These are phyloP conservation scores for Rubia yunnanensis DNA, from an alignment of 257 asterid genomes.

Conservation along the genomic window DNA sequence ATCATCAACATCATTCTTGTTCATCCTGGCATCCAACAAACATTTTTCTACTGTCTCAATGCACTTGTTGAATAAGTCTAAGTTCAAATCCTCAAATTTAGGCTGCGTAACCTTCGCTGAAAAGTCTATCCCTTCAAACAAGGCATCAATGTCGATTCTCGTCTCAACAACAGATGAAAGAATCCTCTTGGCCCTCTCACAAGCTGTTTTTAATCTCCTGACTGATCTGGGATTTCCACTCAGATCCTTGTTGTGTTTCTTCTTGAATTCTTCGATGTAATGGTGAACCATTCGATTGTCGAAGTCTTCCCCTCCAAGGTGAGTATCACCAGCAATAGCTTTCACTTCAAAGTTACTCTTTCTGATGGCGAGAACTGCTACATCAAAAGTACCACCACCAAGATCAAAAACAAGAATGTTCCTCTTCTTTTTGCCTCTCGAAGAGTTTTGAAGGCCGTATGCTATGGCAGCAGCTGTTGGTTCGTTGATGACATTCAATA, in stretches of 20 bases:
- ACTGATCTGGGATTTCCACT: not conserved
- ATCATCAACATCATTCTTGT: not conserved
- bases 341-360: not conserved
- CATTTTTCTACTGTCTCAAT: not conserved
- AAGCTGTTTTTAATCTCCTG: slow-evolving; percentile 1
- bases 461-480: slow-evolving; percentile 1
- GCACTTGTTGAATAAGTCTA: not conserved
- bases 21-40: not conserved
- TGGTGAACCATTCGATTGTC: not conserved
- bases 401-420: not conserved
- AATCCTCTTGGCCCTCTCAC: not conserved
- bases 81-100: not conserved
- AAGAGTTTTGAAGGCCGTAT: not conserved
- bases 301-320: slow-evolving; percentile 6
- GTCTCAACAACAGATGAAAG: not conserved
- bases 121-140: not conserved
- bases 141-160: not conserved
- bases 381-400: slow-evolving; percentile 4
- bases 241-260: not conserved
- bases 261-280: not conserved
- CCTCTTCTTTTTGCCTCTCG: not conserved
- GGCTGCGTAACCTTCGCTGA: not conserved
- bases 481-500: not conserved
- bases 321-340: not conserved
- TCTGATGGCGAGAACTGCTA: not conserved